Conservation (phyloP, 1,284 basidiomycete genomes). For the Irpex sp. region DNA sequence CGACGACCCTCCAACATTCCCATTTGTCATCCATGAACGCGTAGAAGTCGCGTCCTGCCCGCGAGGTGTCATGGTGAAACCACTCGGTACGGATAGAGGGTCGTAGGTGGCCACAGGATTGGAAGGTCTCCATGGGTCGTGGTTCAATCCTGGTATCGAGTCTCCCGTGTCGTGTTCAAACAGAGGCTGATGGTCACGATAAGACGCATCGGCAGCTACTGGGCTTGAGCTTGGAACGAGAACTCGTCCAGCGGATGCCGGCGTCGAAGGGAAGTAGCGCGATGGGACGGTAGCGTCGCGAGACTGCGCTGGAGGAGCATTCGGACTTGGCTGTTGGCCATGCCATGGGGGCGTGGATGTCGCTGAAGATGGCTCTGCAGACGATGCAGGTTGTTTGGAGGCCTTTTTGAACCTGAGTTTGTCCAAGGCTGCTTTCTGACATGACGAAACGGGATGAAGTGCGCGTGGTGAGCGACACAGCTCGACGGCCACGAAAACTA, state of each 20-base stretch:
- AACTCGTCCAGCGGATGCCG: conserved; percentile 44
- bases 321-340: conserved; percentile 10
- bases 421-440: conserved; percentile 56
- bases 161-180: conserved; percentile 38
- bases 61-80: conserved; percentile 44
- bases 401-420: conserved; percentile 57
- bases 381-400: conserved; percentile 35
- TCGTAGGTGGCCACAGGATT: conserved; percentile 37
- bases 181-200: conserved; percentile 33
- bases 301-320: conserved; percentile 46
- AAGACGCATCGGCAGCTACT: conserved; percentile 36
- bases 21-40: conserved; percentile 35
- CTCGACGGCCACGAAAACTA: conserved; percentile 15
- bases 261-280: conserved; percentile 38
- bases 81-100: conserved; percentile 57
- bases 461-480: conserved; percentile 21
- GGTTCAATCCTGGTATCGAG: conserved; percentile 34
- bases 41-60: conserved; percentile 46
- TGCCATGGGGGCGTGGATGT: conserved; percentile 17
- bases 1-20: conserved; percentile 23
- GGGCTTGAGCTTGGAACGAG: conserved; percentile 78
- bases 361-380: conserved; percentile 28
- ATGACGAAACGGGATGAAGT: conserved; percentile 12
- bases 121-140: conserved; percentile 36
- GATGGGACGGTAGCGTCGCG: conserved; percentile 49